phyloP scores from a whole-genome alignment of 257 asterid species.

The Lavandula angustifolia region DNA sequence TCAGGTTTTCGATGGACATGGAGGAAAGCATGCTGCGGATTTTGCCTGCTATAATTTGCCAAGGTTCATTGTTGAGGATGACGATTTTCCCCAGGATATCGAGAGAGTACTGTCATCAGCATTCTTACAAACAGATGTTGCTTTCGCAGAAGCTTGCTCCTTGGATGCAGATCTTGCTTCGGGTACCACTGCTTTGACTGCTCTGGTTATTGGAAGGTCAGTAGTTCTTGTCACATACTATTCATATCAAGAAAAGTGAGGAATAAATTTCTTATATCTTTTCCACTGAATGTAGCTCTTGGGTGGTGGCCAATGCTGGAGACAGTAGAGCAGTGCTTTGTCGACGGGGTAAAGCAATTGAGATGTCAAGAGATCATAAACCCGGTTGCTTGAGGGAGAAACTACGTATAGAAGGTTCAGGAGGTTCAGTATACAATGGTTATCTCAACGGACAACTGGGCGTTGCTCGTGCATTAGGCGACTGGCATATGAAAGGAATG shows the following conservation, averaged over 20 bases:
- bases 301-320: conserved; percentile 97
- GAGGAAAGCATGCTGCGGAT: conserved; percentile 98
- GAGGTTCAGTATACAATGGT: conserved; percentile 84
- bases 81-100: conserved; percentile 67
- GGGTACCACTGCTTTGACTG: conserved; percentile 97
- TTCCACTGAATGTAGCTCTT: conserved; percentile 50
- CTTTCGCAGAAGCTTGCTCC: conserved; percentile 89
- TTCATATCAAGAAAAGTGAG: not conserved
- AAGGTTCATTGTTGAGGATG: conserved; percentile 69
- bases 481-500: conserved; percentile 94
- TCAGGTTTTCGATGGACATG: conserved; percentile 98
- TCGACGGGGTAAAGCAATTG: conserved; percentile 90
- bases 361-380: conserved; percentile 96
- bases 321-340: conserved; percentile 97
- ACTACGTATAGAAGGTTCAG: conserved; percentile 86
- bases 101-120: conserved; percentile 80
- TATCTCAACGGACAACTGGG: conserved; percentile 92
- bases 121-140: conserved; percentile 78
- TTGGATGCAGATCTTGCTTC: conserved; percentile 85
- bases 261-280: not conserved
- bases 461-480: conserved; percentile 94
- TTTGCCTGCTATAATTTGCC: conserved; percentile 87
- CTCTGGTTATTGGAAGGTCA: conserved; percentile 84
- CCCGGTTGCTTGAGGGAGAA: conserved; percentile 64
- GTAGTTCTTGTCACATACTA: conserved; percentile 12